These are phyloP conservation scores for Chaetothyriales sp. DNA, from an alignment of 2,329 filamentous ascomycete species.

Conservation along the genomic window DNA sequence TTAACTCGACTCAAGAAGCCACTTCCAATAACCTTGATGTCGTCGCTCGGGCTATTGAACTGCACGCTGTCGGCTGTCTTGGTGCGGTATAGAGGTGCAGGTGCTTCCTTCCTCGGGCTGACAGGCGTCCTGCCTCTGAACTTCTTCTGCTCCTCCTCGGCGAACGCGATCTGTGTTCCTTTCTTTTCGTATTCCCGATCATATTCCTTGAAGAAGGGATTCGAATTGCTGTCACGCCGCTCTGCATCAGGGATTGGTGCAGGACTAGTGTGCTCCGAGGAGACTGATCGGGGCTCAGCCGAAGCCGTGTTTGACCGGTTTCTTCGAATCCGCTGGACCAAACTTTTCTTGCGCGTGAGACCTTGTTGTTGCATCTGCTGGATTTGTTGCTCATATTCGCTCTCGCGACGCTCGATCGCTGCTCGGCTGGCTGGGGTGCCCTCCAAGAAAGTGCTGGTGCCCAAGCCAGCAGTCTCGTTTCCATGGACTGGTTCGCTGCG, in stretches of 20 bases:
- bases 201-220: conserved; percentile 76
- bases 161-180: conserved; percentile 40
- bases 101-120: conserved; percentile 40
- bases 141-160: conserved; percentile 28
- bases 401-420: conserved; percentile 61
- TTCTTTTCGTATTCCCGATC: conserved; percentile 52
- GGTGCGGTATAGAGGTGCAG: conserved; percentile 44
- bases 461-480: conserved; percentile 66
- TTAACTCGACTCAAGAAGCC: conserved; percentile 68
- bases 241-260: conserved; percentile 17
- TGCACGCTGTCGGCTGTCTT: conserved; percentile 40
- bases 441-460: conserved; percentile 90
- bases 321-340: conserved; percentile 79
- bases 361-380: conserved; percentile 35
- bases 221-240: conserved; percentile 37
- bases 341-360: conserved; percentile 78
- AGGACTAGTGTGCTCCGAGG: background rate
- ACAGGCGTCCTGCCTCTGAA: conserved; percentile 35
- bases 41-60: conserved; percentile 28
- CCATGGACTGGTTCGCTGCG: conserved; percentile 65
- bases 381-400: conserved; percentile 44
- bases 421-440: conserved; percentile 74
- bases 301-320: conserved; percentile 38
- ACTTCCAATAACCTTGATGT: conserved; percentile 32
- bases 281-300: background rate